Evolutionary conservation across 345 rosid species (phyloP), one percentile per base, ranked within the genome.

Genomic region (Aethionema arabicum): DNA sequence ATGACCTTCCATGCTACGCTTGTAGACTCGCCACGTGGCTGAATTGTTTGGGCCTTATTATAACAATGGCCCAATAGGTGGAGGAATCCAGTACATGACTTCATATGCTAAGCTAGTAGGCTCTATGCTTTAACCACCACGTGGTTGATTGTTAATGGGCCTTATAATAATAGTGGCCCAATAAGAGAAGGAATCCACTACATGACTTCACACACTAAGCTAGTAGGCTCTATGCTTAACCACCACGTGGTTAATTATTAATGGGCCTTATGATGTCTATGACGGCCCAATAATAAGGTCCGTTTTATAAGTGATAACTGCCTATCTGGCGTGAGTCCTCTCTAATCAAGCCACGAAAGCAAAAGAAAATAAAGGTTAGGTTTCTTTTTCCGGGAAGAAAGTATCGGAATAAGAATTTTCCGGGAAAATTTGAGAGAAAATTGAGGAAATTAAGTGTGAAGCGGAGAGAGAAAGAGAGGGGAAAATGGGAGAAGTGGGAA

Each of bases 401-500:
- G n/a, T 40, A 1, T 40, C n/a, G 44, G 11, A 12, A 43, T n/a
- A 43, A 43, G n/a, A 41, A 2, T 43, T 43, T 12, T 43, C 47
- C 15, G 15, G 47, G 47, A 11, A 43, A 43, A 11, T 41, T 4
- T 37, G 61, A 11, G 30, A 39, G 59, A 15, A 40, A 61, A 15
- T 21, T 55, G 47, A 30, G 48, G 38, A 48, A 56, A 66, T 32
- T 5, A 8, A 60, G 30, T 35, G 42, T 51, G 1, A 29, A 1
- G 21, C 7, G 60, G 75, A 56, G 32, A 52, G 70, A 41, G 60
- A 55, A 7, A 52, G 49, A 50, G 49, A 71, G 60, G 53, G 72
- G 62, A n/a, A 69, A 57, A 67, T 76, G 78, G 67, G 79, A 66
- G 87, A 82, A 58, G 76, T 67, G 4, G 84, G 90, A 59, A 84